Percentiles rank a stretch among this genome's conserved stretches.
phyloP scores from a whole-genome alignment of 331 rosid genomes.

The Quercus lobata region DNA sequence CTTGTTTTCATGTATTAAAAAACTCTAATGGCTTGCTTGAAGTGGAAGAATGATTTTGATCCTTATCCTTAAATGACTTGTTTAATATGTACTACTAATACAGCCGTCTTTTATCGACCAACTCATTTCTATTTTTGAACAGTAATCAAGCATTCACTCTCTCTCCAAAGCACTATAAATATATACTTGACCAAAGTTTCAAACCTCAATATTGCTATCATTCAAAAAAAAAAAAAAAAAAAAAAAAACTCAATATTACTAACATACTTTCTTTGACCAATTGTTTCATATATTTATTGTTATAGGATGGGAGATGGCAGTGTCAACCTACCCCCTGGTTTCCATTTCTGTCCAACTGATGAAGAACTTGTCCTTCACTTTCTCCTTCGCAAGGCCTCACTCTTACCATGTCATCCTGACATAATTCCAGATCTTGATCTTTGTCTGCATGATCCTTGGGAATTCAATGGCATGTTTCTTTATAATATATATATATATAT shows the following conservation, averaged over 20 bases:
- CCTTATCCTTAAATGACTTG: not conserved
- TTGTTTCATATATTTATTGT: not conserved
- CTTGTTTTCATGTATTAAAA: not conserved
- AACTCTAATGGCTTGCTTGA: not conserved
- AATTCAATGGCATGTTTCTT: constrained; percentile 31
- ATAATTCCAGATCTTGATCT: constrained; percentile 55
- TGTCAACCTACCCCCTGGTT: constrained; percentile 59
- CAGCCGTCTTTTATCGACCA: not conserved
- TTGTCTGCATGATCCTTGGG: constrained; percentile 41
- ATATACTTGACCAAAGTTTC: constrained; percentile 11
- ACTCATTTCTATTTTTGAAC: not conserved
- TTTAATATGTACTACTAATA: not conserved
- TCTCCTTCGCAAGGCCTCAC: constrained; percentile 38
- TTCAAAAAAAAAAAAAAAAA: no score
- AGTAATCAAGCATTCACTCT: not conserved
- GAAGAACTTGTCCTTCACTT: constrained; percentile 58
- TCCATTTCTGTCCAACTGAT: constrained; percentile 61
- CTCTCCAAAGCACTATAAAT: not conserved
- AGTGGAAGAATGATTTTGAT: not conserved
- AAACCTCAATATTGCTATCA: not conserved
- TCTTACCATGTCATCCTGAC: constrained; percentile 43
- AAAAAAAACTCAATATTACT: not conserved
- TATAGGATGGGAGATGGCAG: constrained; percentile 21
- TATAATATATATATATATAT: no score
- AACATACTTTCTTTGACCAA: not conserved